Percentiles rank a stretch among this genome's conserved stretches.
Conservation (phyloP, 2,329 filamentous ascomycete species). For the Penicillium corylophilum region DNA sequence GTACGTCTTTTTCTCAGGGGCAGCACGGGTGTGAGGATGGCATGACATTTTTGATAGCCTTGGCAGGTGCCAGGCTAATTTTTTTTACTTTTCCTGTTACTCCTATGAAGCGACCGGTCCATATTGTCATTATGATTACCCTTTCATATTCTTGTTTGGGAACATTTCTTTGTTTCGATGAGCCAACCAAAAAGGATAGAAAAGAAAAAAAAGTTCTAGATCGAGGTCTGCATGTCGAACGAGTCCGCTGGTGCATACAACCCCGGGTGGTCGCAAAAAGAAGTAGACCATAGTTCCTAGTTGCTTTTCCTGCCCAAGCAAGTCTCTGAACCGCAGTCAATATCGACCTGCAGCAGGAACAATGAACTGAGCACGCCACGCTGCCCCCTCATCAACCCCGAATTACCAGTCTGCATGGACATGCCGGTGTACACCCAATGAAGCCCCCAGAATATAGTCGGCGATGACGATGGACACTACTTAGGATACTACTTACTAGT, state of each 20-base stretch:
- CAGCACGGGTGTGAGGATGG: conserved; percentile 3
- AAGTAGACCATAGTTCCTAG: conserved; percentile 4
- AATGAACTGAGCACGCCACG: conserved; percentile 8
- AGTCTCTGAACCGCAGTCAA: background rate
- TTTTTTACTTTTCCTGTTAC: conserved; percentile 9
- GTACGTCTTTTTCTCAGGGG: conserved; percentile 1
- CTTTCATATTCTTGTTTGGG: conserved; percentile 9
- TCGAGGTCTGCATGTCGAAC: conserved; percentile 12
- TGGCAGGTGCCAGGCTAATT: conserved; percentile 4
- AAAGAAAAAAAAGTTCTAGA: conserved; percentile 18
- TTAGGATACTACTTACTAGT: too few species aligned
- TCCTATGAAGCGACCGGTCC: conserved; percentile 21
- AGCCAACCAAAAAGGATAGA: background rate
- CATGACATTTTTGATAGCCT: conserved; percentile 8
- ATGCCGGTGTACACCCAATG: conserved; percentile 12
- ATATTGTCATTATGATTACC: conserved; percentile 25
- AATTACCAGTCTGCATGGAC: conserved; percentile 11
- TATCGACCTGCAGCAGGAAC: conserved; percentile 8
- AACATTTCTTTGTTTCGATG: conserved; percentile 8
- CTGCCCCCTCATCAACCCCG: conserved; percentile 3
- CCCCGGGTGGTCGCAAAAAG: background rate
- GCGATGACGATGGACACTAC: conserved; percentile 4
- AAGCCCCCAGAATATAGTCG: conserved; percentile 8
- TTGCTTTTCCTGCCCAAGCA: conserved; percentile 9
- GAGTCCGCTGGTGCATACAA: conserved; percentile 13